Percentiles rank a stretch among this genome's conserved stretches.
Evolutionary conservation across 352 stramenopile species (phyloP).

Genomic region (Globisporangium paddicum): DNA sequence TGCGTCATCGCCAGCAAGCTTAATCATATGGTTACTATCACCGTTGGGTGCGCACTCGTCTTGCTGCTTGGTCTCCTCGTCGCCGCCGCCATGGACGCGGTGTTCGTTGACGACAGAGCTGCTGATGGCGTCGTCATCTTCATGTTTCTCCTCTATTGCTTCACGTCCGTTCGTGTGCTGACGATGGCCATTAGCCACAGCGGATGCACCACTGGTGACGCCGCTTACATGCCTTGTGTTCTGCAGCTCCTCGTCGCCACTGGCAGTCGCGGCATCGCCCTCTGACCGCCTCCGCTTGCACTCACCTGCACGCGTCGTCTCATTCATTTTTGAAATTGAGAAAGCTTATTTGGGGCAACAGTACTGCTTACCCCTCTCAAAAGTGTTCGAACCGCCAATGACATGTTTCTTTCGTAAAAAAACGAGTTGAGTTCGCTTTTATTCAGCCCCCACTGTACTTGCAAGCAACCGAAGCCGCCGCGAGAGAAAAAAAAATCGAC

Average conservation of each 20-base stretch:
- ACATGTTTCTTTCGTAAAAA: neutral
- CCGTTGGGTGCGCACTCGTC: neutral
- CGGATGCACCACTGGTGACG: neutral
- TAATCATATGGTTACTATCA: too few species aligned
- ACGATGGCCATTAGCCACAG: neutral
- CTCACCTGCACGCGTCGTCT: neutral
- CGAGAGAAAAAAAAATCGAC: too few species aligned
- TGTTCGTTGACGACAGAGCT: neutral
- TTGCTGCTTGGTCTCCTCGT: neutral
- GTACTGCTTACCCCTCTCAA: too few species aligned
- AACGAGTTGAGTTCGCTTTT: too few species aligned
- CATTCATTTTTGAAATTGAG: neutral
- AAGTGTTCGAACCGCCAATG: neutral
- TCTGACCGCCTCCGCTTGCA: constrained; percentile 9
- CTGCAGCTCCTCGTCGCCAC: neutral
- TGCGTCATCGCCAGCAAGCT: neutral
- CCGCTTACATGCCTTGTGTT: neutral
- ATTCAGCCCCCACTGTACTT: too few species aligned
- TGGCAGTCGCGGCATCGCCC: neutral
- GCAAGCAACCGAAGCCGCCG: too few species aligned
- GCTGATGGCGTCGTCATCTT: neutral
- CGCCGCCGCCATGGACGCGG: neutral
- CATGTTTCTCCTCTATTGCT: neutral
- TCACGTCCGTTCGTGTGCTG: neutral
- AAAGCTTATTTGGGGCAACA: too few species aligned